Evolutionary conservation across 192 early-diverging fungal species (phyloP).

Genomic region (Entophlyctis helioformis): DNA sequence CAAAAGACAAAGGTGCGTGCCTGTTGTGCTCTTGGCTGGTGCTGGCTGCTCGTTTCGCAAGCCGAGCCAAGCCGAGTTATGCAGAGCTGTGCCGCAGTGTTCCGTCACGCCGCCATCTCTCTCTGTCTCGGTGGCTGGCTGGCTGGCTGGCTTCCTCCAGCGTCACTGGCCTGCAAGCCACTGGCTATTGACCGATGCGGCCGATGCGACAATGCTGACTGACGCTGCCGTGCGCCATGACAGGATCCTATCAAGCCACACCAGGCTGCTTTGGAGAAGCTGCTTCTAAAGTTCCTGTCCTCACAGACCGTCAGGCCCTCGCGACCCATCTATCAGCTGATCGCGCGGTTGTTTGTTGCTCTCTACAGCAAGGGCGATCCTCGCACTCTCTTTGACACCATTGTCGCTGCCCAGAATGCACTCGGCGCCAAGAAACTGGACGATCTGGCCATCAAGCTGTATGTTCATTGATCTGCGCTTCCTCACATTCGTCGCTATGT

Average conservation of each 20-base stretch:
- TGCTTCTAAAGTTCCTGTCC: slow-evolving; percentile 58
- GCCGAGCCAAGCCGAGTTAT: too few species aligned
- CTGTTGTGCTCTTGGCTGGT: too few species aligned
- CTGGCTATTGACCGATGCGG: too few species aligned
- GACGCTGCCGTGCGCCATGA: too few species aligned
- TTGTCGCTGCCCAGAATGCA: slow-evolving; percentile 47
- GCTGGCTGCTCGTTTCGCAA: too few species aligned
- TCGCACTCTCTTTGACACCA: slow-evolving; percentile 64
- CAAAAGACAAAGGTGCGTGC: slow-evolving; percentile 31
- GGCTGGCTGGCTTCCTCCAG: too few species aligned
- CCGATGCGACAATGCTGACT: too few species aligned
- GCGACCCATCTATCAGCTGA: slow-evolving; percentile 55
- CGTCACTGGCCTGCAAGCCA: too few species aligned
- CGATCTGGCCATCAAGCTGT: slow-evolving; percentile 56
- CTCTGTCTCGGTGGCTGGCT: too few species aligned
- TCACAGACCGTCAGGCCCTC: slow-evolving; percentile 48
- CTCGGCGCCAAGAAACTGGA: slow-evolving; percentile 45
- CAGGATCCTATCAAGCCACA: slow-evolving; percentile 45
- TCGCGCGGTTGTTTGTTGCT: slow-evolving; percentile 54
- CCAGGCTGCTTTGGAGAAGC: slow-evolving; percentile 63
- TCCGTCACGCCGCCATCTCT: too few species aligned
- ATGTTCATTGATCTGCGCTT: slow-evolving; percentile 8
- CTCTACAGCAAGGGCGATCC: slow-evolving; percentile 68
- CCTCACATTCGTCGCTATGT: not conserved
- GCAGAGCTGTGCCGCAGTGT: too few species aligned